phyloP scores from a whole-genome alignment of 1,284 basidiomycete genomes.

The Schizopora paradoxa region DNA sequence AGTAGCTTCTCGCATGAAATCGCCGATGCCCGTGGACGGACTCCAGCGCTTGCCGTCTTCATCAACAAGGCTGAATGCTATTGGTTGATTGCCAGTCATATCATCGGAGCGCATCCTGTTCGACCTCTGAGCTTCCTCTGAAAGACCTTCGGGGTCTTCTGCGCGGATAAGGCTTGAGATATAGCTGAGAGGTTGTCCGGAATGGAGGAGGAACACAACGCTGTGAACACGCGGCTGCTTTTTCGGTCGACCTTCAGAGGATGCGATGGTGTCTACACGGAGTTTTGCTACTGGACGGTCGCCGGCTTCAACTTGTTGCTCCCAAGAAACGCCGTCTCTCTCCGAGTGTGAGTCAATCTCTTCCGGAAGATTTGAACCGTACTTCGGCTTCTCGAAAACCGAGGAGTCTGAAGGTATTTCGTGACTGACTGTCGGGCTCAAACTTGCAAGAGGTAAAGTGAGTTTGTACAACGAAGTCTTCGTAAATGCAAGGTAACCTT shows the following conservation, averaged over 20 bases:
- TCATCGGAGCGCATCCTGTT: background rate
- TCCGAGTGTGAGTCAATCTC: background rate
- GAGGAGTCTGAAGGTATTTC: constrained; percentile 1
- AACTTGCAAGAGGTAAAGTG: constrained; percentile 14
- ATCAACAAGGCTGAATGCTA: constrained; percentile 11
- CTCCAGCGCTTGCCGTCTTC: constrained; percentile 37
- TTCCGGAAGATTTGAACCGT: background rate
- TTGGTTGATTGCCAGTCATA: constrained; percentile 3
- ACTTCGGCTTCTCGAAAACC: background rate
- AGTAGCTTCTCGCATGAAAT: constrained; percentile 62
- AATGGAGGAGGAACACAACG: constrained; percentile 15
- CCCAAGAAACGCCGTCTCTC: constrained; percentile 1
- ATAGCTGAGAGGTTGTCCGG: constrained; percentile 18
- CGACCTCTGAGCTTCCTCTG: background rate
- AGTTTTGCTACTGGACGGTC: background rate
- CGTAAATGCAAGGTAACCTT: constrained; percentile 18
- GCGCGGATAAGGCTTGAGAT: constrained; percentile 13
- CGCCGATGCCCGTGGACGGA: constrained; percentile 61
- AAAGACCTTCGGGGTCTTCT: constrained; percentile 1
- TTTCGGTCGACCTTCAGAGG: background rate
- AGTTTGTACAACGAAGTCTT: constrained; percentile 18
- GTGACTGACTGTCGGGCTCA: no score
- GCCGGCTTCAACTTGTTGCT: constrained; percentile 8
- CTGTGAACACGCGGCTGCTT: background rate
- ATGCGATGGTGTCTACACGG: background rate